phyloP scores from a whole-genome alignment of 768 basidiomycete species.

The Mycena belliarum region DNA sequence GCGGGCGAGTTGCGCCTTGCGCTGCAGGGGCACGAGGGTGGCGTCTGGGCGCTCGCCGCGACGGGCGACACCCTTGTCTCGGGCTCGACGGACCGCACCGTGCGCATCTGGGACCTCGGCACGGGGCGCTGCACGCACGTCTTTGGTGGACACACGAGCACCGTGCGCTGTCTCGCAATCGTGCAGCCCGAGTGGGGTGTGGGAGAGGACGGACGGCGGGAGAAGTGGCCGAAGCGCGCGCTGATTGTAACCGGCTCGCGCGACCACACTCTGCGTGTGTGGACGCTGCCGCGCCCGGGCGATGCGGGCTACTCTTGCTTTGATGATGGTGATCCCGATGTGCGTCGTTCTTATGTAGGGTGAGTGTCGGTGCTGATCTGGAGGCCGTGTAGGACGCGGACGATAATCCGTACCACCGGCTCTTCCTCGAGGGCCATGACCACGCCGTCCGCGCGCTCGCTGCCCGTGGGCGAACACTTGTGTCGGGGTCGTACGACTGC shows the following conservation, averaged over 20 bases:
- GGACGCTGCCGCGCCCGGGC: conserved; percentile 20
- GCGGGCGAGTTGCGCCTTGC: conserved; percentile 75
- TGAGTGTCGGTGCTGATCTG: conserved; percentile 28
- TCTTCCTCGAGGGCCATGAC: conserved; percentile 85
- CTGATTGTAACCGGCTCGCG: conserved; percentile 53
- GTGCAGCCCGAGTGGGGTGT: conserved; percentile 91
- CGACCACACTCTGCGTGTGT: conserved; percentile 45
- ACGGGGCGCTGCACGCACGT: conserved; percentile 86
- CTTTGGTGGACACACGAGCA: conserved; percentile 95
- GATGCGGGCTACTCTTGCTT: conserved; percentile 22
- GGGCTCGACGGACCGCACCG: conserved; percentile 91
- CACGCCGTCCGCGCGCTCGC: conserved; percentile 93
- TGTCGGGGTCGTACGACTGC: conserved; percentile 95
- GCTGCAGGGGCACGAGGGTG: conserved; percentile 90
- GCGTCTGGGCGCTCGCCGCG: conserved; percentile 94
- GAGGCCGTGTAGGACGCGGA: conserved; percentile 57
- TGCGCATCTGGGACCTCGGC: conserved; percentile 86
- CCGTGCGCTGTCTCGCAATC: conserved; percentile 93
- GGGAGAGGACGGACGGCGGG: conserved; percentile 62
- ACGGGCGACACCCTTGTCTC: conserved; percentile 87
- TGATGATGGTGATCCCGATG: conserved; percentile 20
- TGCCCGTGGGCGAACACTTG: conserved; percentile 83
- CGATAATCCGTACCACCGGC: conserved; percentile 87
- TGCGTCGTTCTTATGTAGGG: not conserved
- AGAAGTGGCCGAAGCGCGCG: conserved; percentile 36